Base-by-base conservation (phyloP, 805 yeast genomes). In the Candida hungchunana region DNA sequence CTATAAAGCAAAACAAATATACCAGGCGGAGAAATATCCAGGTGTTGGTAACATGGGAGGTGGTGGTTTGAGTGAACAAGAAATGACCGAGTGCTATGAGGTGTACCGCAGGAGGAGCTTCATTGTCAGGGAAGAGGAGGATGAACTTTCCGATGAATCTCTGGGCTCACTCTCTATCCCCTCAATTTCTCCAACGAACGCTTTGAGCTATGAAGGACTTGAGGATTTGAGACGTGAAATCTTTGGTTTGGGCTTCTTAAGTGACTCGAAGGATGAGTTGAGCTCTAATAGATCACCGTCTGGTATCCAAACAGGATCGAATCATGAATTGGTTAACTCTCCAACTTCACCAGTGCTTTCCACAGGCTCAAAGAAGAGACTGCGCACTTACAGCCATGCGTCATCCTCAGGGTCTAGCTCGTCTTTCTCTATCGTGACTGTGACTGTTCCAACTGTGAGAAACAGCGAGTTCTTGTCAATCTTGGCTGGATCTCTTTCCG, bases 221-320 rank as follows among this genome's bases (percentile, higher is more conserved):
- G 32, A 29, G 16, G 33, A 28, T 13, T 17, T 40, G 30, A 34
- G 36, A 16, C 13, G 20, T 8, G 37, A 40, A 4, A 29, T 36
- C 2, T 32, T 36, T 23, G 35, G 35, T 11, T 3, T 18, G 2
- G 19, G 17, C 18, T 31, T 12, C 18, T 30, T 29, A 14, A 16
- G 26, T n/a, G 32, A 26, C 27, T 13, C 11, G 13, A 15, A 12
- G 26, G 13, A 23, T n/a, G n/a, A n/a, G n/a, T n/a, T n/a, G n/a
- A n/a, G n/a, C n/a, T n/a, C n/a, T n/a, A n/a, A n/a, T n/a, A n/a
- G n/a, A n/a, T n/a, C n/a, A n/a, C n/a, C n/a, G n/a, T n/a, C n/a
- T n/a, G n/a, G n/a, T n/a, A n/a, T n/a, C n/a, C n/a, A n/a, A n/a
- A n/a, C n/a, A n/a, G n/a, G n/a, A n/a, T n/a, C n/a, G n/a, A n/a